Evolutionary conservation across 169 alveolate genomes (phyloP), one percentile per base, ranked within the genome.

Genomic region (Eimeria brunetti): DNA sequence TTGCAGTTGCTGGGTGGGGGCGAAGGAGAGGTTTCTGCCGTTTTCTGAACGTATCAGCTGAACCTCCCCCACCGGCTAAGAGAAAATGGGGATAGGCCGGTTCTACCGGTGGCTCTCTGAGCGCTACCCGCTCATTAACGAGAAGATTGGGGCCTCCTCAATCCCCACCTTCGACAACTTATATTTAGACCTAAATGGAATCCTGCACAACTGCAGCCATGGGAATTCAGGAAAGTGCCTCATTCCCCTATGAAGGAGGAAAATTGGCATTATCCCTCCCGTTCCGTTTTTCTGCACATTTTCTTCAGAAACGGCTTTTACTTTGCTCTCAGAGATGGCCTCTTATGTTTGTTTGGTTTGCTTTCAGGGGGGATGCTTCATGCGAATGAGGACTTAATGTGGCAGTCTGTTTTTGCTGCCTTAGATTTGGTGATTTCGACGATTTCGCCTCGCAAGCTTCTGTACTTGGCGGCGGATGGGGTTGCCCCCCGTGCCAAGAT

Each of bases 401-500:
- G 91, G 92, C 86, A 53, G 92, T 49, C 76, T 20, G 95, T 94
- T 36, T 94, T 81, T 75, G 91, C 88, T 1, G 56, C 76, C 46
- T 56, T 95, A 80, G 94, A 96, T 51, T 92, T 94, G 14, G 96
- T 99, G 83, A 97, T 99, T 75, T 98, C 98, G 90, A 97, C 99
- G 94, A 97, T 99, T 18, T 98, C 99, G 86, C 99, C 99, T 24
- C 97, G 98, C 96, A 98, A 98, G 88, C 95, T 99, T 91, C 96
- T 99, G 24, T 91, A 93, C 90, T 69, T 99, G 91, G 96, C 96
- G n/a, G 88, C 96, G 41, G 97, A 96, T 67, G 99, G 99, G 14
- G 99, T 99, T 8, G 99, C 99, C 30, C 99, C 99, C 16, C 98
- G 99, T 88, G 99, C 99, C 3, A 99, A 99, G 98, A 99, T 99